Percentiles rank a stretch among this genome's conserved stretches.
Conservation (phyloP, 1,139 yeast species). For the Diutina catenulata region DNA sequence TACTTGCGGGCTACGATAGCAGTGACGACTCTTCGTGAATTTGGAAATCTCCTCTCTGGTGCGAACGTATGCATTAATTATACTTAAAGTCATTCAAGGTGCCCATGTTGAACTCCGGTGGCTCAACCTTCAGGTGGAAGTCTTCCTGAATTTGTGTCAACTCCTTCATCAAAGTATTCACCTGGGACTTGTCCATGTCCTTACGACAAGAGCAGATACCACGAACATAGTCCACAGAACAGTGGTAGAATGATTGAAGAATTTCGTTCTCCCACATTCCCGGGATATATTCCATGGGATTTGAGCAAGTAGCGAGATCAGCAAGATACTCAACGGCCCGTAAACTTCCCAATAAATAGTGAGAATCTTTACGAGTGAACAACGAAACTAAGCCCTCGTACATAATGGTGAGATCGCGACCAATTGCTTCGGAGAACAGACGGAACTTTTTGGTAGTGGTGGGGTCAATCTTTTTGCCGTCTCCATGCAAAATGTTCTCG, state of each 20-base stretch:
- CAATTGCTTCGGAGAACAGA: slow-evolving; percentile 29
- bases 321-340: slow-evolving; percentile 58
- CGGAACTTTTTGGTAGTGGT: slow-evolving; percentile 34
- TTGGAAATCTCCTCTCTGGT: no score
- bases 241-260: slow-evolving; percentile 47
- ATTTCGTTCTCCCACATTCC: slow-evolving; percentile 47
- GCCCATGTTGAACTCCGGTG: slow-evolving; percentile 21
- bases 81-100: slow-evolving; percentile 24
- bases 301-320: slow-evolving; percentile 50
- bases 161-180: slow-evolving; percentile 18
- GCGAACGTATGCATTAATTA: slow-evolving; percentile 3
- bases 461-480: slow-evolving; percentile 48
- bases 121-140: slow-evolving; percentile 23
- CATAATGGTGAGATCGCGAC: slow-evolving; percentile 55
- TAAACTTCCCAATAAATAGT: slow-evolving; percentile 42
- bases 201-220: slow-evolving; percentile 34
- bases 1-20: no score
- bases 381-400: slow-evolving; percentile 48
- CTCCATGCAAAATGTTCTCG: slow-evolving; percentile 35
- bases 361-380: slow-evolving; percentile 33
- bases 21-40: no score
- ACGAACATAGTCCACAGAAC: slow-evolving; percentile 58
- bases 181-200: slow-evolving; percentile 27
- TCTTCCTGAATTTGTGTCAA: slow-evolving; percentile 21
- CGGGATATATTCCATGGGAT: slow-evolving; percentile 35